Percentiles rank a stretch among this genome's conserved stretches.
Evolutionary conservation across 495 filamentous ascomycete species (phyloP).

Genomic region (Aspergillus campestris): DNA sequence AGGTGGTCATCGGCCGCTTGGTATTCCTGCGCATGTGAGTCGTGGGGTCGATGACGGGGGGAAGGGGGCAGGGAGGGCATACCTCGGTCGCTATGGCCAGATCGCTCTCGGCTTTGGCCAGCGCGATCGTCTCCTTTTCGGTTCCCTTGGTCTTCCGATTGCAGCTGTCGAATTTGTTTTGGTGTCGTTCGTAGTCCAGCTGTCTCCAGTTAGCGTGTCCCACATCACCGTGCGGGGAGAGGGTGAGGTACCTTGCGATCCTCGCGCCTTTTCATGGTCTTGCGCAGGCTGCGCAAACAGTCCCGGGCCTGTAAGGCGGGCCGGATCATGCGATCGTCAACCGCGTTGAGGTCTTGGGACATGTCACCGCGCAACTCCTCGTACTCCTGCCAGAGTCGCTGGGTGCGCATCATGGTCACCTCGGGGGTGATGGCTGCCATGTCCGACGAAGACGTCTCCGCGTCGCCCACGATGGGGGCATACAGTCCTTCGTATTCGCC

Average conservation of each 20-base stretch:
- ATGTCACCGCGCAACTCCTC: constrained; percentile 69
- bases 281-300: constrained; percentile 66
- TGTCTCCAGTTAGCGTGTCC: constrained; percentile 1
- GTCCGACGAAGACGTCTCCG: constrained; percentile 41
- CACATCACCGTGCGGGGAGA: not conserved
- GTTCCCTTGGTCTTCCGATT: constrained; percentile 63
- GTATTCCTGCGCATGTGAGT: constrained; percentile 67
- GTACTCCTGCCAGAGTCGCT: constrained; percentile 60
- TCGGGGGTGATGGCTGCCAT: constrained; percentile 54
- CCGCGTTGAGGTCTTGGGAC: constrained; percentile 59
- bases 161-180: constrained; percentile 62
- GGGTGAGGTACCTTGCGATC: constrained; percentile 60
- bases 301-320: constrained; percentile 68
- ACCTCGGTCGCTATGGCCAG: constrained; percentile 59
- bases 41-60: not conserved
- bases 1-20: constrained; percentile 74
- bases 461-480: constrained; percentile 66
- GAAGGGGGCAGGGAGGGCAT: constrained; percentile 11
- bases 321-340: constrained; percentile 64
- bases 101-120: constrained; percentile 75
- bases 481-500: constrained; percentile 73
- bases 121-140: constrained; percentile 66
- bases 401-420: constrained; percentile 55
- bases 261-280: constrained; percentile 86
- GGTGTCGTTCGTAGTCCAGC: constrained; percentile 78